Base-by-base conservation (phyloP, 345 rosid genomes). In the Lepidium sativum region DNA sequence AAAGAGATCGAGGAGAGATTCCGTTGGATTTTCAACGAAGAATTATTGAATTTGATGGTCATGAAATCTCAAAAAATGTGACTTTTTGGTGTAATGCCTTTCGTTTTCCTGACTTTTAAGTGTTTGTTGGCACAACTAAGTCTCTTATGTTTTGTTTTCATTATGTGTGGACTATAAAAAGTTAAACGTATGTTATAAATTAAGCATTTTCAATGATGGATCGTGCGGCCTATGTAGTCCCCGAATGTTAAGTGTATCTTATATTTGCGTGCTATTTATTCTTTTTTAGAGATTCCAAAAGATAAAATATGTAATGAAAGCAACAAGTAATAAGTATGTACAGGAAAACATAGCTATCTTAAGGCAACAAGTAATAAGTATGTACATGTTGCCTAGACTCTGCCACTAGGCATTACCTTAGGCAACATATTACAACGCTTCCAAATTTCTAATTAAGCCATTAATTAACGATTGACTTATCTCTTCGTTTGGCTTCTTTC, bases 81-180 rank as follows among this genome's bases (percentile, higher is more conserved):
- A 49, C 66, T 21, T 40, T 55, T 34, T n/a, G n/a, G 12, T 5
- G 40, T 44, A 47, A 5, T 54, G 59, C 13, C 32, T 40, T 48
- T 48, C 59, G 56, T 71, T 64, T 56, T 64, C 70, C 32, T 56
- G 70, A 64, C 65, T 71, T 47, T 40, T 47, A 38, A 43, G 51
- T 27, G 9, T 29, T 56, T 51, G 54, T 71, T 39, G n/a, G 49
- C 1, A 25, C 25, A 56, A 21, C 7, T 33, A 58, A 66, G 75
- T 58, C 75, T 63, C 69, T 64, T 48, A 10, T 45, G 17, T 54
- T 20, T 38, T 60, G 9, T 40, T 49, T 69, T 51, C 20, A 20
- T n/a, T n/a, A n/a, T n/a, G n/a, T n/a, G n/a, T n/a, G n/a, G n/a
- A n/a, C n/a, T n/a, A n/a, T n/a, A n/a, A n/a, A n/a, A n/a, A n/a